Evolutionary conservation across 2,329 filamentous ascomycete genomes (phyloP).

Genomic region (Zymoseptoria brevis): DNA sequence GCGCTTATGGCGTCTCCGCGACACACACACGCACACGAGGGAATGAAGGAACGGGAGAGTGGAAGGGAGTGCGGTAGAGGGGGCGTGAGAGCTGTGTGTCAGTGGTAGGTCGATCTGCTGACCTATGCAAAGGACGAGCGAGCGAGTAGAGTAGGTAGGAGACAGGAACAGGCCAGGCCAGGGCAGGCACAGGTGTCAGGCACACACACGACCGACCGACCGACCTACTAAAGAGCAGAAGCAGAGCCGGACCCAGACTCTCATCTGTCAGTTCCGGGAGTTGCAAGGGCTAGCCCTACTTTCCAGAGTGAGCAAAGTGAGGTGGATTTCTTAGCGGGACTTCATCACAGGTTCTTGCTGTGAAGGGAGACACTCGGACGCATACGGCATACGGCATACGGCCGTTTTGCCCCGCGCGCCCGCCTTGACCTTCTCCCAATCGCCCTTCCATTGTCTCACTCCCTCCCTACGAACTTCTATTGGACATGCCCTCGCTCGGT

Average conservation of each 20-base stretch:
- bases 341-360: no score
- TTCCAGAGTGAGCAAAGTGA: not conserved
- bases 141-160: not conserved
- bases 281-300: not conserved
- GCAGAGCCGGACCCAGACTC: no score
- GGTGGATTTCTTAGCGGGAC: not conserved
- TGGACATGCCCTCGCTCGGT: no score
- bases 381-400: no score
- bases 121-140: not conserved
- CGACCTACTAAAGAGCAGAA: no score
- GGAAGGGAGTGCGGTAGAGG: not conserved
- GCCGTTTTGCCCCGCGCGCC: no score
- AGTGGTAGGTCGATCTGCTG: not conserved
- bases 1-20: constrained; percentile 7
- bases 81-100: not conserved
- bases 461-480: no score
- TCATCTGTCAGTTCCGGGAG: not conserved
- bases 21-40: not conserved
- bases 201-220: not conserved
- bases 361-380: no score
- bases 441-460: no score
- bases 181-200: no score
- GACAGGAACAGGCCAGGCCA: not conserved
- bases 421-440: no score
- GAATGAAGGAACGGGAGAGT: no score